Base-by-base conservation (phyloP, 371 early-diverging fungal genomes). In the Actinomucor elegans region DNA sequence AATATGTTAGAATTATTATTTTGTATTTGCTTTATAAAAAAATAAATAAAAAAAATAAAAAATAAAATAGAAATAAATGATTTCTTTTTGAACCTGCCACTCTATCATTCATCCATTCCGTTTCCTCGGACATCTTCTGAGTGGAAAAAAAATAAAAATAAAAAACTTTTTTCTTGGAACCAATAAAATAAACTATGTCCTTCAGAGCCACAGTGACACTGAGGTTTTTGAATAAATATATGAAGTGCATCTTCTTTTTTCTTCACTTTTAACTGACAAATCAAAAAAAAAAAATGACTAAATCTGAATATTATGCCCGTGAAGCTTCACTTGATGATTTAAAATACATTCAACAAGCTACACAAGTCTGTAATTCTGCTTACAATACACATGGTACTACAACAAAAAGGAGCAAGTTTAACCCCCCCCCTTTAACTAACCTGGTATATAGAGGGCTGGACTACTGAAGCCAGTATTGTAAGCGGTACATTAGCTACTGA, bases 361-460 rank as follows among this genome's bases (percentile, higher is more conserved):
- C 37, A 20, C 15, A 24, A 6, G 52, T 57, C 1, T 40, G 52
- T 4, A 62, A 62, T 37, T 28, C 41, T 36, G 62, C 62, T 17
- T 57, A 62, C 24, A 24, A 42, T 26, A 42, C 42, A 0, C 40
- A 40, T 40, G 43, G 43, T 27, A 38, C 37, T 32, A 27, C 10
- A 27, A 26, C 0, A 28, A 26, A 43, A 15, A 14, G 31, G 31
- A 31, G 31, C n/a, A n/a, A n/a, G n/a, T n/a, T n/a, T n/a, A n/a
- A n/a, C n/a, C n/a, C n/a, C n/a, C n/a, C n/a, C n/a, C n/a, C n/a
- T n/a, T n/a, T n/a, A n/a, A n/a, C n/a, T n/a, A n/a, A n/a, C n/a
- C n/a, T n/a, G n/a, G n/a, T n/a, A n/a, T n/a, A n/a, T 34, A 64
- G 75, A 69, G 21, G 72, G 75, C 37, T 75, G 75, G 75, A 75